Evolutionary conservation across 1,139 yeast genomes (phyloP).

Genomic region (Candida sanyaensis): DNA sequence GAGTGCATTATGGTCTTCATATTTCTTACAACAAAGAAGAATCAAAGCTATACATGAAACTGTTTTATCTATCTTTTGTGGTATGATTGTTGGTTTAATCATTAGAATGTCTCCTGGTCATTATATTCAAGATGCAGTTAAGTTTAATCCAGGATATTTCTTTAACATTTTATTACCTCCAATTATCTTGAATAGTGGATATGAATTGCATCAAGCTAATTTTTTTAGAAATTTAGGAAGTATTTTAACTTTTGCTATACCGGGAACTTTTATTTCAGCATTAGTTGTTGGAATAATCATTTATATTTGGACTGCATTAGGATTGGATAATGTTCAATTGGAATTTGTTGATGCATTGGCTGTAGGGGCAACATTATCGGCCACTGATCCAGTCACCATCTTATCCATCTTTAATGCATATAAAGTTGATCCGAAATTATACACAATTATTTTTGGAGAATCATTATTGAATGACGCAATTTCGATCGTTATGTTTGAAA

Average conservation of each 20-base stretch:
- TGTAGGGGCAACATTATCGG: slow-evolving; percentile 96
- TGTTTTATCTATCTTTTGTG: slow-evolving; percentile 91
- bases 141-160: slow-evolving; percentile 91
- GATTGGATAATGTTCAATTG: slow-evolving; percentile 82
- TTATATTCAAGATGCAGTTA: slow-evolving; percentile 94
- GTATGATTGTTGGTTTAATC: slow-evolving; percentile 92
- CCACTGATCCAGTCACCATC: slow-evolving; percentile 98
- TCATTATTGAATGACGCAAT: slow-evolving; percentile 95
- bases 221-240: slow-evolving; percentile 92
- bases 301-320: slow-evolving; percentile 88
- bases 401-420: slow-evolving; percentile 95
- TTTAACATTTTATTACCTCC: slow-evolving; percentile 95
- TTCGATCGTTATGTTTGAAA: slow-evolving; percentile 98
- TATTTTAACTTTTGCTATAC: slow-evolving; percentile 91
- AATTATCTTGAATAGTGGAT: slow-evolving; percentile 92
- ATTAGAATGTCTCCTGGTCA: slow-evolving; percentile 94
- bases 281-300: slow-evolving; percentile 83
- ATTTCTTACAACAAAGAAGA: slow-evolving; percentile 85
- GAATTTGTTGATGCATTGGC: slow-evolving; percentile 96
- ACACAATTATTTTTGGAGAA: slow-evolving; percentile 97
- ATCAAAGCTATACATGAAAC: slow-evolving; percentile 97
- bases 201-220: slow-evolving; percentile 92
- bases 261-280: slow-evolving; percentile 93
- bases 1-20: slow-evolving; percentile 92
- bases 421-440: slow-evolving; percentile 95